phyloP scores from a whole-genome alignment of 345 rosid species.

The Eucalyptus coolabah region DNA sequence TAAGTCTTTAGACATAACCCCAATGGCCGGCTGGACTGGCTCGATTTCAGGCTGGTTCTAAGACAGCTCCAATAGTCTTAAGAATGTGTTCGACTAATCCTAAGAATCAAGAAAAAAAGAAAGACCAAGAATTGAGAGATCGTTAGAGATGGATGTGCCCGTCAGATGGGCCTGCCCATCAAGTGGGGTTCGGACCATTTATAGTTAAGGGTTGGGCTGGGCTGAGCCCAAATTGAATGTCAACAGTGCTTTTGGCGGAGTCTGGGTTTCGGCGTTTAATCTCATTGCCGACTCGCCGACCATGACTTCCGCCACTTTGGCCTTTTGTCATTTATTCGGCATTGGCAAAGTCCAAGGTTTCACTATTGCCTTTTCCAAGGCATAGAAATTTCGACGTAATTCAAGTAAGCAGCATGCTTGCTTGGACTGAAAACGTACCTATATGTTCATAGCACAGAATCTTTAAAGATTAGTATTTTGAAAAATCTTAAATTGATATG shows the following conservation, averaged over 20 bases:
- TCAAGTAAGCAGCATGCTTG: background rate
- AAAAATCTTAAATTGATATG: rapidly evolving
- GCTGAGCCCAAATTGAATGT: background rate
- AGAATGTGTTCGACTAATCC: background rate
- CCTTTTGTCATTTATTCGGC: background rate
- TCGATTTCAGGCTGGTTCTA: background rate
- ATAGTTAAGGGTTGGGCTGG: background rate
- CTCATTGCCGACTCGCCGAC: no score
- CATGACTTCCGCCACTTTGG: no score
- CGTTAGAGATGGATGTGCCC: rapidly evolving
- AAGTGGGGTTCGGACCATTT: background rate
- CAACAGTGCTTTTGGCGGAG: rapidly evolving
- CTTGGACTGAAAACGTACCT: background rate
- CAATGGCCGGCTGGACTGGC: background rate
- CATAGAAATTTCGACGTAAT: background rate
- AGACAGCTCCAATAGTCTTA: no score
- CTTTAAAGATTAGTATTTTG: background rate
- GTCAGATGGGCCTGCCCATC: rapidly evolving
- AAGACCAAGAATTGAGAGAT: background rate
- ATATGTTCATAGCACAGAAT: rapidly evolving
- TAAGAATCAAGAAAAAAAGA: background rate
- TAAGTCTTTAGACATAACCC: background rate
- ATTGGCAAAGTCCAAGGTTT: background rate
- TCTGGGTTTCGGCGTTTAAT: background rate
- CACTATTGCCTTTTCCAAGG: background rate